phyloP scores from a whole-genome alignment of 805 yeast species.

The Candida hungchunana region DNA sequence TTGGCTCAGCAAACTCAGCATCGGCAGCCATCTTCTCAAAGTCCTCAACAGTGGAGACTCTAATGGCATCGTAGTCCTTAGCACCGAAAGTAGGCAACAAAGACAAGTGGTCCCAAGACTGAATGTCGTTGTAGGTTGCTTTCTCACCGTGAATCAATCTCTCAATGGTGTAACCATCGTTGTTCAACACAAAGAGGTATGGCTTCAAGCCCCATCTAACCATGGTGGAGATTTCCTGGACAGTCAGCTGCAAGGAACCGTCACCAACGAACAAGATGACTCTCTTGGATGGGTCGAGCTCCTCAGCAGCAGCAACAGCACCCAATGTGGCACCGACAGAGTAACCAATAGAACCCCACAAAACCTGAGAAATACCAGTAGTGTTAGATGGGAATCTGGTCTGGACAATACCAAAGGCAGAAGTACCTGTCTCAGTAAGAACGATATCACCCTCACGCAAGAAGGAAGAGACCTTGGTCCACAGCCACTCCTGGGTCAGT shows the following conservation, averaged over 20 bases:
- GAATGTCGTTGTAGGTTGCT: constrained; percentile 63
- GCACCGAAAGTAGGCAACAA: constrained; percentile 49
- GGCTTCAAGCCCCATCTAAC: constrained; percentile 64
- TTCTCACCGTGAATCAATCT: constrained; percentile 66
- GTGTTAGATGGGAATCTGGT: constrained; percentile 59
- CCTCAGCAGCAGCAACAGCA: constrained; percentile 65
- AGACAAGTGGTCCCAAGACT: constrained; percentile 62
- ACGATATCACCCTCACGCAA: constrained; percentile 63
- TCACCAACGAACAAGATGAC: constrained; percentile 69
- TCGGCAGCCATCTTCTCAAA: constrained; percentile 46
- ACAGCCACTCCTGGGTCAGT: constrained; percentile 62
- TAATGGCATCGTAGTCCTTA: constrained; percentile 47
- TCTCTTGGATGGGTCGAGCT: constrained; percentile 56
- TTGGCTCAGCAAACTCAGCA: constrained; percentile 46
- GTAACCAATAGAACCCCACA: constrained; percentile 76
- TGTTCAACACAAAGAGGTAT: constrained; percentile 65
- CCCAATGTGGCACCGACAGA: constrained; percentile 66
- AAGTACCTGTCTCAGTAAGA: constrained; percentile 71
- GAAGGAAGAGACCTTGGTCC: constrained; percentile 63
- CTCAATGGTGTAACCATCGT: constrained; percentile 73
- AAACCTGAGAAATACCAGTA: constrained; percentile 66
- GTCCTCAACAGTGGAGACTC: constrained; percentile 55
- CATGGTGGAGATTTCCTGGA: constrained; percentile 68
- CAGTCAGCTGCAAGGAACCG: constrained; percentile 72
- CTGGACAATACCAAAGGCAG: constrained; percentile 67